Conservation (phyloP, 208 protist species). For the Leishmania turanica region DNA sequence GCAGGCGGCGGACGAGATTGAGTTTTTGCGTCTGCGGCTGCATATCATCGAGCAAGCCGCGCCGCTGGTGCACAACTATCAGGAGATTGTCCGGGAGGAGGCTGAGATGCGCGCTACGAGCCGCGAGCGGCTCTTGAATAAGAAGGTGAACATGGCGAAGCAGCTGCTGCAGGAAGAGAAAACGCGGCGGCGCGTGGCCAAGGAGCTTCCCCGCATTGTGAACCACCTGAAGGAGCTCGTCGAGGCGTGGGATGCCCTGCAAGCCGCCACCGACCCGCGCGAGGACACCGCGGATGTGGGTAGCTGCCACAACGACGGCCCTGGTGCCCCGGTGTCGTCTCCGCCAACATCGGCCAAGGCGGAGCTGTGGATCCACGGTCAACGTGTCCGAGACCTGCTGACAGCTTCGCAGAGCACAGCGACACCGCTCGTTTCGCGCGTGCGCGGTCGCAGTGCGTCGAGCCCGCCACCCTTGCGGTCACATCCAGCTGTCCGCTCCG, state of each 20-base stretch:
- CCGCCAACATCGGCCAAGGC: background rate
- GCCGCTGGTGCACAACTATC: constrained; percentile 44
- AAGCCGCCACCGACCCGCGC: constrained; percentile 17
- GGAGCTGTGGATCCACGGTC: constrained; percentile 30
- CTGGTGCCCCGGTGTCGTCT: background rate
- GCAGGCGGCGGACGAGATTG: constrained; percentile 31
- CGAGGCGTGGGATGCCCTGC: constrained; percentile 49
- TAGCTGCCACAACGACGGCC: background rate
- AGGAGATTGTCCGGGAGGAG: constrained; percentile 48
- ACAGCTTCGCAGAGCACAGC: background rate
- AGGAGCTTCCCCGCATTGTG: constrained; percentile 65
- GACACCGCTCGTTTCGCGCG: background rate
- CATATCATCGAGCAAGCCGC: constrained; percentile 42
- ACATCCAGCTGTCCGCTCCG: background rate
- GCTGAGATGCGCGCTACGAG: constrained; percentile 50
- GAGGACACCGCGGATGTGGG: constrained; percentile 15
- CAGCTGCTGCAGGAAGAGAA: constrained; percentile 80
- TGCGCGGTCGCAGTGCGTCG: constrained; percentile 1
- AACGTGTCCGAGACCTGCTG: constrained; percentile 34
- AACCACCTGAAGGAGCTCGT: constrained; percentile 42
- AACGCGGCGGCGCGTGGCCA: constrained; percentile 55
- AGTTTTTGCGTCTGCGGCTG: constrained; percentile 38
- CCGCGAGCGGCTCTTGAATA: constrained; percentile 74
- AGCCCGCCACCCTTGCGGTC: constrained; percentile 2
- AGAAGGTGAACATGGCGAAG: constrained; percentile 88